Evolutionary conservation across 352 stramenopile genomes (phyloP).

Genomic region (Phytophthora citricola): DNA sequence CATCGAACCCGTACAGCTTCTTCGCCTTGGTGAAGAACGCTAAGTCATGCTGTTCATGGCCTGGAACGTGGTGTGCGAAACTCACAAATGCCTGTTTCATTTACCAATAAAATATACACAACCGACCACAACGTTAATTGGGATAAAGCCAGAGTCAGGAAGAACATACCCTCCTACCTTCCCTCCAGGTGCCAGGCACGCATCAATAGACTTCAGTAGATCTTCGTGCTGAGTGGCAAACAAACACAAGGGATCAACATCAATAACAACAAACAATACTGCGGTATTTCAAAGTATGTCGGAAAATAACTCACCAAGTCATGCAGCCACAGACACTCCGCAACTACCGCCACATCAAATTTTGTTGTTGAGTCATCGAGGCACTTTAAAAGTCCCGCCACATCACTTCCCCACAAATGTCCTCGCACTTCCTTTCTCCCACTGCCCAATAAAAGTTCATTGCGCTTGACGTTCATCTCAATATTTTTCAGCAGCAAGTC

Average conservation of each 20-base stretch:
- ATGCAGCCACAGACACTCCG: constrained; percentile 64
- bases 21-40: constrained; percentile 64
- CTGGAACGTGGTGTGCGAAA: constrained; percentile 61
- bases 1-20: constrained; percentile 39
- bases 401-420: constrained; percentile 52
- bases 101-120: not conserved
- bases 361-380: constrained; percentile 11
- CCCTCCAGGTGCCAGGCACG: constrained; percentile 37
- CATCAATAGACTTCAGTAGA: constrained; percentile 50
- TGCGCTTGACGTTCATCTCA: constrained; percentile 46
- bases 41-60: constrained; percentile 54
- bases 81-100: constrained; percentile 46
- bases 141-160: constrained; percentile 1
- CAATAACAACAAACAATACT: no score
- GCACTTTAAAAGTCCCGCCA: constrained; percentile 21
- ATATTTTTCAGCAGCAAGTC: constrained; percentile 57
- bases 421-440: constrained; percentile 41
- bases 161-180: constrained; percentile 27
- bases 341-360: constrained; percentile 57
- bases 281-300: no score
- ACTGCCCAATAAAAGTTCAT: constrained; percentile 35
- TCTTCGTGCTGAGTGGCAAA: constrained; percentile 41
- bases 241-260: not conserved
- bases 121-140: constrained; percentile 17
- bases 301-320: constrained; percentile 35